phyloP scores from a whole-genome alignment of 2,329 filamentous ascomycete species.

The Diaporthe helianthi region DNA sequence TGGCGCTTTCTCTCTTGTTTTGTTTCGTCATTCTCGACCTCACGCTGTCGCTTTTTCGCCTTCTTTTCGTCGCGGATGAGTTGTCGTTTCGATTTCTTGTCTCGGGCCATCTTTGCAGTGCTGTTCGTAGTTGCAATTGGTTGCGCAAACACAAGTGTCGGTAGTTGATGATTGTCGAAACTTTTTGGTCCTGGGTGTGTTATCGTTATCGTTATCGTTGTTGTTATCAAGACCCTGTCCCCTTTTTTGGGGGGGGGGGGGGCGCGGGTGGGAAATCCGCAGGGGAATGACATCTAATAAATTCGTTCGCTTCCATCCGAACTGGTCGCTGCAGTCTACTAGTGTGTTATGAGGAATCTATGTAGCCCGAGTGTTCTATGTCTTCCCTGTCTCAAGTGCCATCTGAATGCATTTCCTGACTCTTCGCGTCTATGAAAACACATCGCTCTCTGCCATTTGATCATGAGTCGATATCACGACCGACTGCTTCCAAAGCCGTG shows the following conservation, averaged over 20 bases:
- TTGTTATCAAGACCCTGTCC: conserved; percentile 20
- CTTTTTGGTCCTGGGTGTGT: conserved; percentile 16
- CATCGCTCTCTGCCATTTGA: not conserved
- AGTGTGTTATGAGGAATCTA: not conserved
- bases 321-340: not conserved
- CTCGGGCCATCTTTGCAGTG: conserved; percentile 42
- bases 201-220: conserved; percentile 23
- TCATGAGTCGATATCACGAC: conserved; percentile 39
- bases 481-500: conserved; percentile 58
- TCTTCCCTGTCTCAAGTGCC: not conserved
- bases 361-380: not conserved
- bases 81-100: conserved; percentile 47
- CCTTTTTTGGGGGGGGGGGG: not conserved
- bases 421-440: not conserved
- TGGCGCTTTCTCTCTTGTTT: conserved; percentile 40
- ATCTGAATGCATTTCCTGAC: not conserved
- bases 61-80: conserved; percentile 47
- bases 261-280: no score
- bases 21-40: conserved; percentile 40
- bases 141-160: not conserved
- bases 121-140: not conserved
- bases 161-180: not conserved
- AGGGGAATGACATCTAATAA: no score
- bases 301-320: not conserved
- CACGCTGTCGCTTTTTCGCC: conserved; percentile 44